These are phyloP conservation scores for Patellaria atrata DNA, from an alignment of 495 filamentous ascomycete species.

Conservation along the genomic window DNA sequence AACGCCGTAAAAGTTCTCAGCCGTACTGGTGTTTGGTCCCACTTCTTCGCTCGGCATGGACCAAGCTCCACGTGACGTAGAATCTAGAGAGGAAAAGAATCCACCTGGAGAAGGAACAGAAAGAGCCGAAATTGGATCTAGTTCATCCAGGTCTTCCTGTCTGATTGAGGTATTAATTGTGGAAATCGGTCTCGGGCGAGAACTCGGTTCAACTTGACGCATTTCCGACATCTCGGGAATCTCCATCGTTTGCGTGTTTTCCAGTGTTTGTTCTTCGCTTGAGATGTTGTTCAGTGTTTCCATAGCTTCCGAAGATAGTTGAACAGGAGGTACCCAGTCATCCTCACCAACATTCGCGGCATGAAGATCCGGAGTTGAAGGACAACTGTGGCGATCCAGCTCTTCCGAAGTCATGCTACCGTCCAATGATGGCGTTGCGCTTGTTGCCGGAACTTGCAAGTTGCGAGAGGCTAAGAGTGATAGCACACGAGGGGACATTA, in stretches of 20 bases:
- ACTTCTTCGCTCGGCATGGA: conserved; percentile 29
- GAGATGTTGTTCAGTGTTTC: conserved; percentile 67
- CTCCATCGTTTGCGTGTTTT: conserved; percentile 36
- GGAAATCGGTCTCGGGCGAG: conserved; percentile 14
- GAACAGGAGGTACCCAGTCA: conserved; percentile 45
- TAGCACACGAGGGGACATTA: conserved; percentile 59
- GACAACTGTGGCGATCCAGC: conserved; percentile 60
- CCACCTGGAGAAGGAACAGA: conserved; percentile 74
- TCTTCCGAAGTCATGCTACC: conserved; percentile 79
- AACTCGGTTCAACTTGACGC: conserved; percentile 21
- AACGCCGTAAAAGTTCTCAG: conserved; percentile 64
- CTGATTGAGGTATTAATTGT: conserved; percentile 18
- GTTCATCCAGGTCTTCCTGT: conserved; percentile 26
- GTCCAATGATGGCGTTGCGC: conserved; percentile 75
- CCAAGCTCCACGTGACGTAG: conserved; percentile 66
- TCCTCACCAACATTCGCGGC: conserved; percentile 33
- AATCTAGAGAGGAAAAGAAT: conserved; percentile 73
- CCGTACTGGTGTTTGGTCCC: conserved; percentile 23
- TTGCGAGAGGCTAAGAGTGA: conserved; percentile 46
- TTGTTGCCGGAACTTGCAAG: conserved; percentile 47
- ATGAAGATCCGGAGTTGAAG: conserved; percentile 62
- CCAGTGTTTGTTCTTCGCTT: conserved; percentile 29
- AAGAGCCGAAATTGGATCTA: conserved; percentile 44
- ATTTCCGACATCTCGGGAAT: conserved; percentile 32
- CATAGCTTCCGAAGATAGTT: conserved; percentile 62